A percentile compares a stretch with the other conserved stretches of the same genome.
phyloP scores from a whole-genome alignment of 257 asterid genomes.

The Jaltomata sinuosa region DNA sequence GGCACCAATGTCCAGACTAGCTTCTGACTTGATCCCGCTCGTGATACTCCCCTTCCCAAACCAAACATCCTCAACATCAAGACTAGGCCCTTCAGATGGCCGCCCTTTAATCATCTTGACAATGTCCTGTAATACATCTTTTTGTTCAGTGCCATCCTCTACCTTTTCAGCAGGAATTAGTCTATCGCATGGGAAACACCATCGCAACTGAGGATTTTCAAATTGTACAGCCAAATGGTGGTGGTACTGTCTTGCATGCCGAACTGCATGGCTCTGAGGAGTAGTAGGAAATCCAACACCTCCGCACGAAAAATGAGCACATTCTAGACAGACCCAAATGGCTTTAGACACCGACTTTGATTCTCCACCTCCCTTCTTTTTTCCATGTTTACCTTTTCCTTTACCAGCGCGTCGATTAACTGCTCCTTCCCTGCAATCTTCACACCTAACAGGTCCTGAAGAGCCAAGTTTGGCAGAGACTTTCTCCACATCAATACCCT shows the following conservation, averaged over 20 bases:
- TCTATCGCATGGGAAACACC: constrained; percentile 66
- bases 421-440: constrained; percentile 58
- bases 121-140: constrained; percentile 44
- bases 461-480: constrained; percentile 42
- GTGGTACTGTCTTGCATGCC: constrained; percentile 57
- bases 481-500: constrained; percentile 50
- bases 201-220: constrained; percentile 55
- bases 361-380: constrained; percentile 44
- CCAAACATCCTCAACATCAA: constrained; percentile 71
- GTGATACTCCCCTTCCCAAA: constrained; percentile 54
- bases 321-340: constrained; percentile 81
- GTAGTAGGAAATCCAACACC: constrained; percentile 73
- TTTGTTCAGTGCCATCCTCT: constrained; percentile 34
- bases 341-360: constrained; percentile 40
- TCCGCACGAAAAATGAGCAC: constrained; percentile 84
- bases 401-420: constrained; percentile 42
- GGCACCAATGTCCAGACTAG: constrained; percentile 15
- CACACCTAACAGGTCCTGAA: constrained; percentile 44
- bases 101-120: constrained; percentile 44
- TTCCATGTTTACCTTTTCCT: constrained; percentile 60
- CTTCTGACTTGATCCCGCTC: constrained; percentile 32
- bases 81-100: constrained; percentile 30
- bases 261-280: constrained; percentile 74
- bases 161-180: constrained; percentile 37
- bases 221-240: constrained; percentile 64